These are phyloP conservation scores for Diaporthe australafricana DNA, from an alignment of 2,329 filamentous ascomycete species.

Conservation along the genomic window DNA sequence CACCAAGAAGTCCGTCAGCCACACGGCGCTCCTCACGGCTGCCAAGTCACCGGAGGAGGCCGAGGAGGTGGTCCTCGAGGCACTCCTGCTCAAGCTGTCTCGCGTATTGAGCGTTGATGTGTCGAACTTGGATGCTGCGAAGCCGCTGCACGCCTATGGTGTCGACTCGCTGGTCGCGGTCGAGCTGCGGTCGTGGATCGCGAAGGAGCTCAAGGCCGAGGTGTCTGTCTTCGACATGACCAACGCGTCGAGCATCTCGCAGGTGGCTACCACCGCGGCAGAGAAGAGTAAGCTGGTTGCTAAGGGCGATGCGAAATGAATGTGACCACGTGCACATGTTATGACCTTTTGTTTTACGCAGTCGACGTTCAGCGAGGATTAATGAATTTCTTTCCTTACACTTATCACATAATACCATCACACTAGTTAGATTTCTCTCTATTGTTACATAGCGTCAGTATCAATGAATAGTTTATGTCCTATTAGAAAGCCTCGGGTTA, in stretches of 20 bases:
- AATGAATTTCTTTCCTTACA: neutral
- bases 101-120: conserved; percentile 42
- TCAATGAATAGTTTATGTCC: too few species aligned
- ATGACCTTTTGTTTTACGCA: neutral
- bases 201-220: conserved; percentile 42
- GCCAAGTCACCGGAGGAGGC: conserved; percentile 41
- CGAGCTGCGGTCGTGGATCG: conserved; percentile 42
- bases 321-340: neutral
- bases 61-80: conserved; percentile 41
- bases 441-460: too few species aligned
- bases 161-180: conserved; percentile 45
- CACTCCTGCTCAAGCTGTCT: conserved; percentile 43
- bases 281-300: conserved; percentile 42
- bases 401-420: neutral
- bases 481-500: neutral
- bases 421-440: too few species aligned
- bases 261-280: conserved; percentile 42
- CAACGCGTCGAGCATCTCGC: conserved; percentile 37
- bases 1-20: conserved; percentile 34
- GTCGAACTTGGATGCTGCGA: conserved; percentile 39
- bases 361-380: neutral
- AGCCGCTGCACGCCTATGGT: conserved; percentile 41
- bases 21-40: conserved; percentile 39
- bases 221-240: conserved; percentile 44
- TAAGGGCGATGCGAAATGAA: neutral